Percentiles rank a stretch among this genome's conserved stretches.
Evolutionary conservation across 208 protist genomes (phyloP).

Genomic region (Wallacemonas sp.): DNA sequence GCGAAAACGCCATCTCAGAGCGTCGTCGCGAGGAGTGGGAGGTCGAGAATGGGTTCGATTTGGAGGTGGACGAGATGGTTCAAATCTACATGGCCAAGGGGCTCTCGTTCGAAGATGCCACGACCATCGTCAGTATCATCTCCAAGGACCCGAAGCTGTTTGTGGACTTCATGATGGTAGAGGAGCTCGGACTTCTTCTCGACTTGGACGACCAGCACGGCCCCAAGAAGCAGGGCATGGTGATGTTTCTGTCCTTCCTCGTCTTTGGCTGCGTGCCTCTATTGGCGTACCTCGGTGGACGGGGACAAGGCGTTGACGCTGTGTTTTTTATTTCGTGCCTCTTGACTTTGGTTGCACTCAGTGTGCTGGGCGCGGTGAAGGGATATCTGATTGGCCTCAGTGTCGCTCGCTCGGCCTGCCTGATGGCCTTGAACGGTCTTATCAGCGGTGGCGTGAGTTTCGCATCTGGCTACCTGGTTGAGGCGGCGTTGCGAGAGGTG

Average conservation of each 20-base stretch:
- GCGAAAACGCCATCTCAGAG: constrained; percentile 86
- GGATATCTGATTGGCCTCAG: constrained; percentile 78
- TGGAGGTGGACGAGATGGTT: constrained; percentile 94
- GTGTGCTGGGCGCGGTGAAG: constrained; percentile 87
- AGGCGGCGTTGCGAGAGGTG: constrained; percentile 47
- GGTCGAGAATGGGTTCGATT: constrained; percentile 92
- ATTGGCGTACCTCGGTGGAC: constrained; percentile 76
- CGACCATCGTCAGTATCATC: constrained; percentile 92
- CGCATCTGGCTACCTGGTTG: constrained; percentile 66
- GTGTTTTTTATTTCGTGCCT: constrained; percentile 82
- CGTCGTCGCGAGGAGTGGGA: constrained; percentile 93
- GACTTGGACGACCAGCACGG: constrained; percentile 77
- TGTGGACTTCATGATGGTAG: constrained; percentile 96
- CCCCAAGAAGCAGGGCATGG: constrained; percentile 87
- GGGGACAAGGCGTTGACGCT: constrained; percentile 67
- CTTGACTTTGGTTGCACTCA: constrained; percentile 75
- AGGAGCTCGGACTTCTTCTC: constrained; percentile 91
- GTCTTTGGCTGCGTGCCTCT: constrained; percentile 92
- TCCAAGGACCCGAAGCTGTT: constrained; percentile 93
- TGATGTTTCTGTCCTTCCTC: constrained; percentile 95
- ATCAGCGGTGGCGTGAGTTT: constrained; percentile 88
- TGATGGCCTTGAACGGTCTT: constrained; percentile 89
- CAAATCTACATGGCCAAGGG: constrained; percentile 95
- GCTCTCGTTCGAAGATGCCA: constrained; percentile 87
- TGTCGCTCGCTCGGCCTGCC: constrained; percentile 57